phyloP scores from a whole-genome alignment of 2,329 filamentous ascomycete genomes.

The Xylaria digitata region DNA sequence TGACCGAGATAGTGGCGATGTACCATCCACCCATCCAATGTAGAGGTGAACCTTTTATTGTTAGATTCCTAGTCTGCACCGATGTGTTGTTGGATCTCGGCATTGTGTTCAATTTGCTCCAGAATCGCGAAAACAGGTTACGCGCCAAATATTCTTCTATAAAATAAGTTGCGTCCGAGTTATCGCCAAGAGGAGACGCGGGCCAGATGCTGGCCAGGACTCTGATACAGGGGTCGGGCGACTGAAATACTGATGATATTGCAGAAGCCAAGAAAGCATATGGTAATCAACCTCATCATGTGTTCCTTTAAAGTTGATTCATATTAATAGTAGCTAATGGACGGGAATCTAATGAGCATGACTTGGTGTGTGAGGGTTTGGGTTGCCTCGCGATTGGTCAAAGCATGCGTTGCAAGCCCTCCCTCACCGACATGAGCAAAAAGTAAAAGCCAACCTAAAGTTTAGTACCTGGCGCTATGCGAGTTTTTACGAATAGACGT shows the following conservation, averaged over 20 bases:
- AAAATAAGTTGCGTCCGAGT: neutral
- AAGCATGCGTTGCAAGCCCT: neutral
- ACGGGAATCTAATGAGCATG: neutral
- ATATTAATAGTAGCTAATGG: neutral
- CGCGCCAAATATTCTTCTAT: neutral
- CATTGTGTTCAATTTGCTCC: neutral
- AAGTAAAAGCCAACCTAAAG: neutral
- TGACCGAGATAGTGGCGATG: neutral
- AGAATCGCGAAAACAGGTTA: neutral
- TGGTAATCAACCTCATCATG: neutral
- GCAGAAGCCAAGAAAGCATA: conserved; percentile 12
- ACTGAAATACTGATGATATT: neutral
- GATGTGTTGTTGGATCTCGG: neutral
- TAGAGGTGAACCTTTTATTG: neutral
- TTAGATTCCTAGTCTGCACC: neutral
- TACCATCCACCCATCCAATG: neutral
- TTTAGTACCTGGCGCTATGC: neutral
- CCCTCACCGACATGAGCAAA: neutral
- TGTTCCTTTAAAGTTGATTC: neutral
- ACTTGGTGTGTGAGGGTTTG: too few species aligned
- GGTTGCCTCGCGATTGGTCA: neutral
- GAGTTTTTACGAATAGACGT: too few species aligned
- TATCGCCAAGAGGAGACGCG: neutral
- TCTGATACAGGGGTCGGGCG: neutral
- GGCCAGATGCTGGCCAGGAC: neutral